phyloP scores from a whole-genome alignment of 495 filamentous ascomycete genomes.

The Penicillium simplicissimum region DNA sequence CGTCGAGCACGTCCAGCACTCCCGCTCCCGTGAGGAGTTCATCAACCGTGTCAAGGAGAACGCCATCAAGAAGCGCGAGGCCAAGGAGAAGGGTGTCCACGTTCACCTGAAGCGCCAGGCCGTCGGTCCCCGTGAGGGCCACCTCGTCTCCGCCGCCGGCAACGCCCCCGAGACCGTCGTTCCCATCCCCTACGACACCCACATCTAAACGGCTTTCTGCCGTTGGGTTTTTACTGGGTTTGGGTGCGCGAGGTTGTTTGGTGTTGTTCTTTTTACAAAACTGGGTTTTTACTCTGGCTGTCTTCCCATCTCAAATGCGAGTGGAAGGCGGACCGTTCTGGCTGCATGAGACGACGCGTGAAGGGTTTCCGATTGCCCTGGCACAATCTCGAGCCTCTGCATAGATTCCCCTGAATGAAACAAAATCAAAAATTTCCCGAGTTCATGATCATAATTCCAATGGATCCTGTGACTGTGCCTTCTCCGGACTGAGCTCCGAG shows the following conservation, averaged over 20 bases:
- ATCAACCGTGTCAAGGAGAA: conserved; percentile 94
- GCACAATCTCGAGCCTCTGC: conserved; percentile 47
- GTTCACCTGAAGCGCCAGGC: conserved; percentile 92
- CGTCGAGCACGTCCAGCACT: conserved; percentile 93
- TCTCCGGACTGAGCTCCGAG: too few species aligned
- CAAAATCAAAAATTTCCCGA: conserved; percentile 48
- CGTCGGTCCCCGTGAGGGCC: conserved; percentile 71
- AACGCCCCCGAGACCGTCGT: conserved; percentile 87
- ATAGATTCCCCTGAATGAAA: conserved; percentile 57
- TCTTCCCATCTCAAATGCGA: background rate
- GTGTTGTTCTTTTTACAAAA: conserved; percentile 37
- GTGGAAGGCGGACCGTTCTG: conserved; percentile 18
- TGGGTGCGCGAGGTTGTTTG: conserved; percentile 46
- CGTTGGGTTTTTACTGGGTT: conserved; percentile 28
- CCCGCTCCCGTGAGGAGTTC: conserved; percentile 93
- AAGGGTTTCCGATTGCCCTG: conserved; percentile 44
- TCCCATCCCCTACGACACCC: conserved; percentile 95
- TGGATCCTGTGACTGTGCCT: too few species aligned
- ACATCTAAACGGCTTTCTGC: conserved; percentile 69
- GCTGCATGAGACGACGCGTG: conserved; percentile 48
- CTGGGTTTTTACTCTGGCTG: conserved; percentile 32
- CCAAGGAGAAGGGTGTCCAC: conserved; percentile 83
- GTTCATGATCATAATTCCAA: conserved; percentile 24
- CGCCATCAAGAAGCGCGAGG: conserved; percentile 84
- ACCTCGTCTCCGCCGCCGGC: conserved; percentile 72